Percentiles rank a stretch among this genome's conserved stretches.
Evolutionary conservation across 2,329 filamentous ascomycete species (phyloP).

Genomic region (Plenodomus biglobosus): DNA sequence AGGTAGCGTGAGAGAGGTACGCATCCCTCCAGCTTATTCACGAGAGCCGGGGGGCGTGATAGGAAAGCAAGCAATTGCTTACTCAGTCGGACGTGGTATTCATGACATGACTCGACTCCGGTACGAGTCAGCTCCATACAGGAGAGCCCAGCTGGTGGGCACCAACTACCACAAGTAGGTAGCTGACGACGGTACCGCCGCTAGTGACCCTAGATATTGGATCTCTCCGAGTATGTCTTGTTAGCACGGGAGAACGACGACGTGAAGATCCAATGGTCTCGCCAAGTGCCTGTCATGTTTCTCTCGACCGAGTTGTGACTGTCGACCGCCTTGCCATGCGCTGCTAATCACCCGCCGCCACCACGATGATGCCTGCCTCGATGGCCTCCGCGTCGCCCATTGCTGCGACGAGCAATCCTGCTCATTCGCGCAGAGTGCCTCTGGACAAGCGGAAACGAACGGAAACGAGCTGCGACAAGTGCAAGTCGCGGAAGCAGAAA

Average conservation of each 20-base stretch:
- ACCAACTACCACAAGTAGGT: neutral
- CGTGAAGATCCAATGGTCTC: neutral
- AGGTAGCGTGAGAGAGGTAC: no score
- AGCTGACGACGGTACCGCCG: neutral
- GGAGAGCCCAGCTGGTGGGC: neutral
- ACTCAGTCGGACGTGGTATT: neutral
- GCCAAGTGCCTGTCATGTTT: neutral
- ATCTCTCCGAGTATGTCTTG: neutral
- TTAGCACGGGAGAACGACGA: neutral
- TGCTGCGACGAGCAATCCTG: neutral
- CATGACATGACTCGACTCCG: neutral
- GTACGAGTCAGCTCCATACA: neutral
- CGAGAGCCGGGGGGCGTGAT: no score
- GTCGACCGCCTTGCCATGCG: neutral
- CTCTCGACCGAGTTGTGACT: neutral
- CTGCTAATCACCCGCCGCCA: neutral
- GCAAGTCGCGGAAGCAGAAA: constrained; percentile 52
- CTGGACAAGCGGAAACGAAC: constrained; percentile 50
- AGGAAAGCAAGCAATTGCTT: no score
- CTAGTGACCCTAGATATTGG: neutral
- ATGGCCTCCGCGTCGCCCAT: neutral
- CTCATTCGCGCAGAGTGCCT: constrained; percentile 42
- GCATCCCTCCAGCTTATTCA: no score
- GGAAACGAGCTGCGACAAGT: constrained; percentile 51
- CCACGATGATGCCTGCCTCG: neutral